Conservation (phyloP, 2,329 filamentous ascomycete genomes). For the Fusarium irregulare region DNA sequence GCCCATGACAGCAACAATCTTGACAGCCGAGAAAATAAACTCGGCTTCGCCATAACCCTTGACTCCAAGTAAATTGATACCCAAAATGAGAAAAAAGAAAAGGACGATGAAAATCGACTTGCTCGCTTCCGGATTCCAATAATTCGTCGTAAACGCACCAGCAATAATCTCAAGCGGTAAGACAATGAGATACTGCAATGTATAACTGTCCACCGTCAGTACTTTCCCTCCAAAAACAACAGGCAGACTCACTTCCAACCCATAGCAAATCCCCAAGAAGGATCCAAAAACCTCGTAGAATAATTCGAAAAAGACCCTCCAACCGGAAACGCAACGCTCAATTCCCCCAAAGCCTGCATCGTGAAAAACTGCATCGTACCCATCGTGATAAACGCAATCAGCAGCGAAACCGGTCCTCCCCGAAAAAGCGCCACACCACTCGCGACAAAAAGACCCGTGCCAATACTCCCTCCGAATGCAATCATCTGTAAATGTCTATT, state of each 20-base stretch:
- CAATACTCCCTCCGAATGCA: slow-evolving; percentile 82
- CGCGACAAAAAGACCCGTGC: slow-evolving; percentile 89
- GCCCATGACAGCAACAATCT: slow-evolving; percentile 84
- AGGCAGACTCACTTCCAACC: slow-evolving; percentile 78
- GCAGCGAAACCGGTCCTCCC: slow-evolving; percentile 80
- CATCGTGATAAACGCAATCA: slow-evolving; percentile 80
- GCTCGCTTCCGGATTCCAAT: slow-evolving; percentile 75
- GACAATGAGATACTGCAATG: slow-evolving; percentile 85
- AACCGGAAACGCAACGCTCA: slow-evolving; percentile 89
- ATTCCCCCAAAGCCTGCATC: slow-evolving; percentile 88
- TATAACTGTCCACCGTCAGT: slow-evolving; percentile 67
- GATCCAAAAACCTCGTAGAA: slow-evolving; percentile 93
- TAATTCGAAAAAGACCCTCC: slow-evolving; percentile 92
- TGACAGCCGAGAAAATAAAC: slow-evolving; percentile 87
- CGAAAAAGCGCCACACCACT: slow-evolving; percentile 76
- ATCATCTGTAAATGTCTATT: slow-evolving; percentile 68
- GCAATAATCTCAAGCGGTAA: slow-evolving; percentile 88
- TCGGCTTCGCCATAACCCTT: slow-evolving; percentile 90
- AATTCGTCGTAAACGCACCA: slow-evolving; percentile 83
- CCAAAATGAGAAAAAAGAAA: slow-evolving; percentile 79
- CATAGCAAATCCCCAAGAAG: slow-evolving; percentile 95
- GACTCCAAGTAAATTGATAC: slow-evolving; percentile 88
- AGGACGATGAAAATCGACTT: slow-evolving; percentile 83
- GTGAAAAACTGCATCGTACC: slow-evolving; percentile 92
- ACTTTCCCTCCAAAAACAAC: background rate